These are phyloP conservation scores for Medicago ruthenica DNA, from an alignment of 306 rosid genomes.

Conservation along the genomic window DNA sequence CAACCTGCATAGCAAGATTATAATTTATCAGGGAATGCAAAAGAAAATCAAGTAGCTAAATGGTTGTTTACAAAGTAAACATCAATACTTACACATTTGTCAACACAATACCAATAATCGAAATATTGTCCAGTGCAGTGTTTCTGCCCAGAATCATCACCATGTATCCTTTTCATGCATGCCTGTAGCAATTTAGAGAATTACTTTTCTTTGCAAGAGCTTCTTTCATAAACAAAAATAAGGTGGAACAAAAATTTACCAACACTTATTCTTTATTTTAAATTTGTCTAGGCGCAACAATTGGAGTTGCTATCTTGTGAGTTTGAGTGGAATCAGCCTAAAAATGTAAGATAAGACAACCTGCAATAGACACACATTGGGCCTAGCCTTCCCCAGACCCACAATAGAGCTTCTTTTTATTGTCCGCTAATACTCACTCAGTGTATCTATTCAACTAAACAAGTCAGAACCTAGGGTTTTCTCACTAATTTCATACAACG, in stretches of 20 bases:
- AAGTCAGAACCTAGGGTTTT: background rate
- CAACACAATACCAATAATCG: conserved; percentile 92
- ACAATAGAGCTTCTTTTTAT: background rate
- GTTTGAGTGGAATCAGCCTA: background rate
- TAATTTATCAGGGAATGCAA: conserved; percentile 30
- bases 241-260: background rate
- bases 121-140: conserved; percentile 99
- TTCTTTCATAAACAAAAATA: background rate
- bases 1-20: conserved; percentile 74
- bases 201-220: background rate
- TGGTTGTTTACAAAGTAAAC: background rate
- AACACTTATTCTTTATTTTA: background rate
- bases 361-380: background rate
- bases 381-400: background rate
- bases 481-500: background rate
- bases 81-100: conserved; percentile 86
- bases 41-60: conserved; percentile 14
- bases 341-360: background rate
- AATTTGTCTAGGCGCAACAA: background rate
- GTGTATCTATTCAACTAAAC: background rate
- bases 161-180: conserved; percentile 82
- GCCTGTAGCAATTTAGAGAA: conserved; percentile 52
- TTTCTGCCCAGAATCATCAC: conserved; percentile 84
- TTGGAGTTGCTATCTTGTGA: background rate
- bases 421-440: background rate